Conservation (phyloP, 495 filamentous ascomycete genomes). For the Penicillium coprophilum region DNA sequence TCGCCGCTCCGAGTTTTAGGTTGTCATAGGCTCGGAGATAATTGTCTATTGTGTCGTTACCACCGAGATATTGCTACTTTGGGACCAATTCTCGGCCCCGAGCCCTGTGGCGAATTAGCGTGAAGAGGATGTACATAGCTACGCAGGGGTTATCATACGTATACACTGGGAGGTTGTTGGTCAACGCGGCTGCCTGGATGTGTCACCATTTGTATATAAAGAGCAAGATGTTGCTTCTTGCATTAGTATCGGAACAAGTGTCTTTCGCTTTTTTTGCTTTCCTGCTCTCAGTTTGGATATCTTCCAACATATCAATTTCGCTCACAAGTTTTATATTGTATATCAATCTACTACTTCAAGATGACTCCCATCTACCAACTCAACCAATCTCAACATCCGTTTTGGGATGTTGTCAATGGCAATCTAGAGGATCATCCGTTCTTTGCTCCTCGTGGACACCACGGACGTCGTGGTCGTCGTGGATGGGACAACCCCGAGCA, state of each 20-base stretch:
- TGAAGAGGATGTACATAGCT: not conserved
- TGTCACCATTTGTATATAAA: not conserved
- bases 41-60: not conserved
- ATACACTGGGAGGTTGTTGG: not conserved
- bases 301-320: not conserved
- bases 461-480: slow-evolving; percentile 6
- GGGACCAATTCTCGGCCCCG: slow-evolving; percentile 3
- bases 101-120: not conserved
- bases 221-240: not conserved
- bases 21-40: not conserved
- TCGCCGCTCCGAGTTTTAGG: not conserved
- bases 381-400: slow-evolving; percentile 35
- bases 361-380: slow-evolving; percentile 41
- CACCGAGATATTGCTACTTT: slow-evolving; percentile 5
- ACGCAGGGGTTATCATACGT: slow-evolving; percentile 2
- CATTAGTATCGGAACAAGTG: slow-evolving; percentile 1
- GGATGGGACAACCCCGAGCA: slow-evolving; percentile 11
- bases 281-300: not conserved
- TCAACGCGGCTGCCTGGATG: slow-evolving; percentile 1
- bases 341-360: slow-evolving; percentile 7
- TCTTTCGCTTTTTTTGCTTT: slow-evolving; percentile 5
- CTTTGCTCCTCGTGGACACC: slow-evolving; percentile 31
- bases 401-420: slow-evolving; percentile 37
- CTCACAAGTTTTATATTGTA: not conserved
- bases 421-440: slow-evolving; percentile 41